phyloP scores from a whole-genome alignment of 2,329 filamentous ascomycete species.

The Talaromyces albobiverticillius region DNA sequence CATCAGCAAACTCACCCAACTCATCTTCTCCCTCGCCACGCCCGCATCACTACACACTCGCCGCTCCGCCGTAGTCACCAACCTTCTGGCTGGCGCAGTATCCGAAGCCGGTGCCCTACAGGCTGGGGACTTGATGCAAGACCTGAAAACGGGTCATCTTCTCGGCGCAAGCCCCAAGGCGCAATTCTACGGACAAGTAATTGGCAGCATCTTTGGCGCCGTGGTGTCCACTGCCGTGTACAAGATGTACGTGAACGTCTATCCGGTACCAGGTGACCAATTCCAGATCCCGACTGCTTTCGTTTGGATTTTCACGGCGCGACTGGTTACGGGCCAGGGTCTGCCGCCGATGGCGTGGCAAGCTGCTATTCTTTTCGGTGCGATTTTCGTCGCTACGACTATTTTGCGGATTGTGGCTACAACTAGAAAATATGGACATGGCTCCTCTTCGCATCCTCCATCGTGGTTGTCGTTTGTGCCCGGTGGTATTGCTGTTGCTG shows the following conservation, averaged over 20 bases:
- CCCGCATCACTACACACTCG: constrained; percentile 75
- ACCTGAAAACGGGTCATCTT: constrained; percentile 92
- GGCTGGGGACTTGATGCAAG: constrained; percentile 94
- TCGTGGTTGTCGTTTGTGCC: constrained; percentile 75
- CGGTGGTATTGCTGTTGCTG: constrained; percentile 91
- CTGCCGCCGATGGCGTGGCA: constrained; percentile 79
- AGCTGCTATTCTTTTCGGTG: constrained; percentile 72
- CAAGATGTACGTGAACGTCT: constrained; percentile 84
- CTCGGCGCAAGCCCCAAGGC: constrained; percentile 89
- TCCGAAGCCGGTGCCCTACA: constrained; percentile 83
- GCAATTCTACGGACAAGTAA: constrained; percentile 94
- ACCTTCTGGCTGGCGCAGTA: constrained; percentile 88
- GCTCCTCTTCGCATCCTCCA: constrained; percentile 23
- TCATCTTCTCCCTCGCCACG: constrained; percentile 89
- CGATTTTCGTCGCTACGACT: constrained; percentile 71
- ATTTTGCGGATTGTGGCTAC: constrained; percentile 61
- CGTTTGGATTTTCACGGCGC: constrained; percentile 95
- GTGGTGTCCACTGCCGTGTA: constrained; percentile 85
- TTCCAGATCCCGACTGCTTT: constrained; percentile 94
- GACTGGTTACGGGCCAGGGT: constrained; percentile 86
- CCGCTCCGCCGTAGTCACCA: constrained; percentile 82
- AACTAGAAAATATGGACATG: too few relatives aligned
- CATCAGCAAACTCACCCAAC: constrained; percentile 92
- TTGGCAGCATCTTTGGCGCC: constrained; percentile 82
- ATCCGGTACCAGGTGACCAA: constrained; percentile 79